Conservation (phyloP, 495 filamentous ascomycete genomes). For the Tirmania nivea region DNA sequence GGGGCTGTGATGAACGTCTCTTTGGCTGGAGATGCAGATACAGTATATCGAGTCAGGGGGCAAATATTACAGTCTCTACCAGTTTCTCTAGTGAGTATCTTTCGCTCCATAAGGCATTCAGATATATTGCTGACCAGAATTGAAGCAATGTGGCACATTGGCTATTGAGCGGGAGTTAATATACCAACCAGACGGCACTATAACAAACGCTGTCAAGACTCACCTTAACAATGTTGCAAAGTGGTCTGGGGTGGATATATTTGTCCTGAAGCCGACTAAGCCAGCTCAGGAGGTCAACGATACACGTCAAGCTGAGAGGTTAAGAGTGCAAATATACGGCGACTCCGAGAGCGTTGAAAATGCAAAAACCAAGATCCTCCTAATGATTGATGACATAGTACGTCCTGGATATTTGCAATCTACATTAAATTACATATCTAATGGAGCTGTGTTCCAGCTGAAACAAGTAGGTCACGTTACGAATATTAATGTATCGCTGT, state of each 20-base stretch:
- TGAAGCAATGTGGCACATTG: neutral
- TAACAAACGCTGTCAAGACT: constrained; percentile 37
- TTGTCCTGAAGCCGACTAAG: constrained; percentile 67
- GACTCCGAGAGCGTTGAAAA: constrained; percentile 90
- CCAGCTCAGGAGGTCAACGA: constrained; percentile 35
- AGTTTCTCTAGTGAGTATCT: constrained; percentile 3
- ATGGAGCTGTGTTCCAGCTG: constrained; percentile 31
- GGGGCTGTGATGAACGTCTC: constrained; percentile 14
- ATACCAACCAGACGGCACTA: neutral
- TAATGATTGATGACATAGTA: constrained; percentile 95
- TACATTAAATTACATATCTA: neutral
- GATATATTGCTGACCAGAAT: neutral
- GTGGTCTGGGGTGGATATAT: constrained; percentile 87
- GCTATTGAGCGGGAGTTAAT: neutral
- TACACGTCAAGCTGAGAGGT: constrained; percentile 49
- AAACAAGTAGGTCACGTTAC: constrained; percentile 64
- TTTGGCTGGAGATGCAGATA: constrained; percentile 9
- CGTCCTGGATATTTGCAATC: constrained; percentile 16
- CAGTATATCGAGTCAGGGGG: constrained; percentile 4
- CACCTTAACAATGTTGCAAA: constrained; percentile 63
- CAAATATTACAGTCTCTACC: constrained; percentile 15
- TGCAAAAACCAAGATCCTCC: constrained; percentile 84
- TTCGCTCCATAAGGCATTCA: neutral
- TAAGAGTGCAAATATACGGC: constrained; percentile 82
- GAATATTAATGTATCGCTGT: constrained; percentile 66